phyloP scores from a whole-genome alignment of 129 eudicot genomes.

The Flaveria trinervia region DNA sequence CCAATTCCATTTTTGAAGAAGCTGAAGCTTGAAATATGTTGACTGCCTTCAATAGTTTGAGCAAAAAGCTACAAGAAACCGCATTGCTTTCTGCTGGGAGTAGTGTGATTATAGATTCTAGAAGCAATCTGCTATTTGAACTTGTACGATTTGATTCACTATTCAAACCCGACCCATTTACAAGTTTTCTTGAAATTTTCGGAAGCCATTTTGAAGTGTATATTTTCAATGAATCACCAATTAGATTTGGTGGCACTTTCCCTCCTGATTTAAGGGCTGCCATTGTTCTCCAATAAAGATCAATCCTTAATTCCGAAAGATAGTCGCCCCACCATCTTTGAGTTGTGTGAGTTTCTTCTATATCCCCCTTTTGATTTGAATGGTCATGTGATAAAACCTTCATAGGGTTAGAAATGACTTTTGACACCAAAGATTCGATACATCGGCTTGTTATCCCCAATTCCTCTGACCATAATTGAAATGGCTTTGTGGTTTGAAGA shows the following conservation, averaged over 20 bases:
- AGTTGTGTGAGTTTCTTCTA: slow-evolving; percentile 21
- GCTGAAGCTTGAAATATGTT: slow-evolving; percentile 59
- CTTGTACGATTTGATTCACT: slow-evolving; percentile 33
- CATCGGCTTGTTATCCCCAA: slow-evolving; percentile 73
- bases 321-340: slow-evolving; percentile 91
- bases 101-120: slow-evolving; percentile 79
- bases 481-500: slow-evolving; percentile 62
- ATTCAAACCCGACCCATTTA: slow-evolving; percentile 28
- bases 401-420: slow-evolving; percentile 58
- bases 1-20: slow-evolving; percentile 67
- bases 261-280: slow-evolving; percentile 78
- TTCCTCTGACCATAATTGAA: slow-evolving; percentile 63
- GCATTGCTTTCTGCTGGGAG: slow-evolving; percentile 72
- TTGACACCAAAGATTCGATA: slow-evolving; percentile 64
- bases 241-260: slow-evolving; percentile 51
- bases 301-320: slow-evolving; percentile 68
- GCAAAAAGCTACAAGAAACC: slow-evolving; percentile 76
- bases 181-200: slow-evolving; percentile 45
- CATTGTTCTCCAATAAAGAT: slow-evolving; percentile 80
- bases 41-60: slow-evolving; percentile 63
- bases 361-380: slow-evolving; percentile 44
- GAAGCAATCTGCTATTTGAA: slow-evolving; percentile 49
- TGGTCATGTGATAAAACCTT: slow-evolving; percentile 50
- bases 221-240: slow-evolving; percentile 71
- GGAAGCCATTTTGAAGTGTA: slow-evolving; percentile 80